Base-by-base conservation (phyloP, 805 yeast genomes). In the Starmerella lactis-condensi region DNA sequence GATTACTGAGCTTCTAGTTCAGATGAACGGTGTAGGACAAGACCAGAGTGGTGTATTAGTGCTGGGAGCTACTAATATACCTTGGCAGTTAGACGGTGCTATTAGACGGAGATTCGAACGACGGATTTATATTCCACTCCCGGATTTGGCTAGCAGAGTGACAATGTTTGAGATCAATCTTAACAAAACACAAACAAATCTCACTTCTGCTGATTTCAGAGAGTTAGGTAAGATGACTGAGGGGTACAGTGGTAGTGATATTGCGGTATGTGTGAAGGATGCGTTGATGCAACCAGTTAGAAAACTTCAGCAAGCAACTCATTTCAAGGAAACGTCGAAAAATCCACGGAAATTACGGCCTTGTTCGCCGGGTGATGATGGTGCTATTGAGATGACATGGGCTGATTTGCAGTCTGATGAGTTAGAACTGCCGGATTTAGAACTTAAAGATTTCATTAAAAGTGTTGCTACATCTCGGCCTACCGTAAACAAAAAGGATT, bases 11-110 rank as follows among this genome's bases (percentile, higher is more conserved):
- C 61, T 89, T 34, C 64, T 89, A 45, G 96, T 89, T 4, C 98
- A 89, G 52, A 89, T 89, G 98, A 89, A 89, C 54, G 98, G 98
- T 45, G 98, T 89, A 11, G 98, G 98, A 11, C 83, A 81, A 51
- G 96, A 89, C 51, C 60, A 93, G 1, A 64, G 65, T 29, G 98
- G 98, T 6, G 95, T 89, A 2, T 60, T 89, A 22, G 96, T 89
- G 1, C 61, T 89, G 31, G 98, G 98, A 18, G 98, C 98, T 2
- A 89, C 98, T 6, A 89, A 89, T 53, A 89, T 89, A 38, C 98
- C 98, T 13, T 89, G 98, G 98, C 95, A 85, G 58, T 62, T 89
- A 43, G 98, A 89, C 54, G 81, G 95, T 28, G 99, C 98, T 6
- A 79, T 89, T 29, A 69, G 98, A 54, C 73, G 99, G 58, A 73